Conservation (phyloP, 108 stramenopile species). For the Nitzschia sp. region DNA sequence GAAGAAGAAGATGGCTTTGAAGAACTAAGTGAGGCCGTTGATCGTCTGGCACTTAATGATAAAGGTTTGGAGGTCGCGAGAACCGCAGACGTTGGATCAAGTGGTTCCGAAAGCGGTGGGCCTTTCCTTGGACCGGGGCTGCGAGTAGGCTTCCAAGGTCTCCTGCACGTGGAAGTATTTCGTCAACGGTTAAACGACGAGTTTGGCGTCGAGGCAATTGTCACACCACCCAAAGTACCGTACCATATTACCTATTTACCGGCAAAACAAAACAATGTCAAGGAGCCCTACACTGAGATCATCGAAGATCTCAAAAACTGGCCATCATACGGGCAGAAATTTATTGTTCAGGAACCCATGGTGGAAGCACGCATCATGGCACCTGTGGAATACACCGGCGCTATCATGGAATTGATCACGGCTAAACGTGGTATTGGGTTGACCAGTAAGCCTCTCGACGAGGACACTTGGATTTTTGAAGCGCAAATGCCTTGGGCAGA, state of each 20-base stretch:
- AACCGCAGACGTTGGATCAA: conserved; percentile 48
- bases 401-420: conserved; percentile 84
- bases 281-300: conserved; percentile 71
- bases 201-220: conserved; percentile 93
- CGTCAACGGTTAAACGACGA: conserved; percentile 95
- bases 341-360: conserved; percentile 83
- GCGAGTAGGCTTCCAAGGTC: conserved; percentile 95
- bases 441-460: conserved; percentile 77
- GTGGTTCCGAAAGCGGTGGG: conserved; percentile 60
- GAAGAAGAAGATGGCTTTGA: conserved; percentile 92
- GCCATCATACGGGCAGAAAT: conserved; percentile 64
- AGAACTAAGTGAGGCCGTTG: conserved; percentile 86
- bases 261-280: conserved; percentile 80
- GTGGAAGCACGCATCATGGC: conserved; percentile 81
- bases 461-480: conserved; percentile 81
- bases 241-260: conserved; percentile 85
- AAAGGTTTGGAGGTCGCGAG: conserved; percentile 80
- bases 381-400: conserved; percentile 82
- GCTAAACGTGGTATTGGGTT: conserved; percentile 72
- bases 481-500: conserved; percentile 91
- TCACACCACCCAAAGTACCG: conserved; percentile 97
- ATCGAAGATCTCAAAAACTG: conserved; percentile 83
- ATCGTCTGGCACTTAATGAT: conserved; percentile 92
- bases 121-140: conserved; percentile 92
- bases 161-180: conserved; percentile 98